Percentiles rank a stretch among this genome's conserved stretches.
Evolutionary conservation across 2,329 filamentous ascomycete genomes (phyloP).

Genomic region (Beauveria caledonica): DNA sequence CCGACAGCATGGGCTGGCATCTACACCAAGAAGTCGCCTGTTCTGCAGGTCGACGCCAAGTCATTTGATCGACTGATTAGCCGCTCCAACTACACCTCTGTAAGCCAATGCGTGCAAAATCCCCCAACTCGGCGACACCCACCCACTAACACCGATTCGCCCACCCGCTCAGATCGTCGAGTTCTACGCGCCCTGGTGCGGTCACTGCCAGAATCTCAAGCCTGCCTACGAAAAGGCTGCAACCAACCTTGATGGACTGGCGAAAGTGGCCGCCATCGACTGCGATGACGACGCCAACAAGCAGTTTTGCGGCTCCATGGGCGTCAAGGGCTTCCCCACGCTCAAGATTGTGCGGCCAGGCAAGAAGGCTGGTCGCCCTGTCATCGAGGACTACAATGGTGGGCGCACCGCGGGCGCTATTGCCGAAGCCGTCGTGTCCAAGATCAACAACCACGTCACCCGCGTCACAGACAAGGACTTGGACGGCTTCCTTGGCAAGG

Average conservation of each 20-base stretch:
- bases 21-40: slow-evolving; percentile 80
- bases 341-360: slow-evolving; percentile 86
- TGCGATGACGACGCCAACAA: slow-evolving; percentile 95
- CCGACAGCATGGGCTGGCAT: slow-evolving; percentile 61
- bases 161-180: slow-evolving; percentile 48
- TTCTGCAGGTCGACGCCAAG: slow-evolving; percentile 72
- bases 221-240: slow-evolving; percentile 93
- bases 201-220: slow-evolving; percentile 93
- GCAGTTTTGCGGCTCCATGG: slow-evolving; percentile 73
- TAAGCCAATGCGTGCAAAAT: slow-evolving; percentile 35
- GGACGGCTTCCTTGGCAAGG: slow-evolving; percentile 61
- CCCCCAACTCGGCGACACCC: not conserved
- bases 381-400: slow-evolving; percentile 87
- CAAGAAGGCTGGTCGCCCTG: slow-evolving; percentile 66
- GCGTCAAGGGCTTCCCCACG: slow-evolving; percentile 89
- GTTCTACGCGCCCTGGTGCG: slow-evolving; percentile 98
- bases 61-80: slow-evolving; percentile 77
- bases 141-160: not conserved
- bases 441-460: slow-evolving; percentile 88
- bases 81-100: slow-evolving; percentile 84
- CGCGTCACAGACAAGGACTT: slow-evolving; percentile 71
- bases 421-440: slow-evolving; percentile 73
- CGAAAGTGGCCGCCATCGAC: slow-evolving; percentile 89
- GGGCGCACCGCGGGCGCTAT: slow-evolving; percentile 77
- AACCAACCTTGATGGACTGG: slow-evolving; percentile 79